A percentile compares a stretch with the other conserved stretches of the same genome.
These are phyloP conservation scores for Silene latifolia DNA, from an alignment of 148 eudicot genomes.

Conservation along the genomic window DNA sequence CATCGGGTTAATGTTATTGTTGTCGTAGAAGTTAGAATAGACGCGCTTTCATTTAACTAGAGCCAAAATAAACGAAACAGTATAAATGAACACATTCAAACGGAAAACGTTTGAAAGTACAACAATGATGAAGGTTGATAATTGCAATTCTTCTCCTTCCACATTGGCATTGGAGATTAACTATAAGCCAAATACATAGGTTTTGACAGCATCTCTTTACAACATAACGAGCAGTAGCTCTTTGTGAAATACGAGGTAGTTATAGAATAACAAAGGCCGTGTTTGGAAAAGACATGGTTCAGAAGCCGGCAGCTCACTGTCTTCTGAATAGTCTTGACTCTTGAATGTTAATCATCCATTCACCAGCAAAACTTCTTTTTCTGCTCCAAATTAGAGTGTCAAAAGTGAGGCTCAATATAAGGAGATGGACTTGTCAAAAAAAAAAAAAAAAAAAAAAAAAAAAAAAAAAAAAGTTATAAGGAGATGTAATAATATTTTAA, in stretches of 20 bases:
- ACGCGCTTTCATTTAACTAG: not conserved
- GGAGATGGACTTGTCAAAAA: no score
- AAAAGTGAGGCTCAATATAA: not conserved
- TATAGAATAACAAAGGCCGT: constrained; percentile 11
- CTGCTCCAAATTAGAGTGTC: constrained; percentile 32
- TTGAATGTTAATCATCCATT: constrained; percentile 6
- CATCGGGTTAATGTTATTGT: no score
- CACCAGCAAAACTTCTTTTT: constrained; percentile 77
- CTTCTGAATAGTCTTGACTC: not conserved
- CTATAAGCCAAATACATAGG: constrained; percentile 11
- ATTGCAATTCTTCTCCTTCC: constrained; percentile 8
- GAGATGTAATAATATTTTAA: not conserved
- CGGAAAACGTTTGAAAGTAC: not conserved
- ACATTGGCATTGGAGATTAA: constrained; percentile 10
- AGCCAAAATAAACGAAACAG: not conserved
- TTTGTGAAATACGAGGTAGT: not conserved
- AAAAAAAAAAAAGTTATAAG: no score
- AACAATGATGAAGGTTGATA: constrained; percentile 11
- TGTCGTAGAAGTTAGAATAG: no score
- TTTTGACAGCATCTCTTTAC: constrained; percentile 31
- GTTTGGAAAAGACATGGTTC: not conserved
- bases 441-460: no score
- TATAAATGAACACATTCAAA: not conserved
- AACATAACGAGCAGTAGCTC: constrained; percentile 23
- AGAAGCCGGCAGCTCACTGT: constrained; percentile 20